Base-by-base conservation (phyloP, 768 basidiomycete species). In the Suillus variegatus region DNA sequence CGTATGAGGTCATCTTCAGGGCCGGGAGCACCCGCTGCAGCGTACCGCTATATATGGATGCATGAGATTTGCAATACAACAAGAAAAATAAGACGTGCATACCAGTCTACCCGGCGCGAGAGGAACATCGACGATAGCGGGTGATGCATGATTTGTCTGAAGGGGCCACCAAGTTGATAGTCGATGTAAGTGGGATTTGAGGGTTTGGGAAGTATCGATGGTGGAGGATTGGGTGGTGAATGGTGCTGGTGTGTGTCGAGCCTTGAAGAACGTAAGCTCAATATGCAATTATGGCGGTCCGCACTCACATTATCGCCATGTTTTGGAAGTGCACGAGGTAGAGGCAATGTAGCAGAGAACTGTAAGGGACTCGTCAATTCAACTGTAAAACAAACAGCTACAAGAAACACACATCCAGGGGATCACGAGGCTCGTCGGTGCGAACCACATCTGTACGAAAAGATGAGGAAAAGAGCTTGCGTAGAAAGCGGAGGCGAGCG, bases 381-480 rank as follows among this genome's bases (percentile, higher is more conserved):
- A n/a, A n/a, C 10, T n/a, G 4, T 0, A 5, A n/a, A 4, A n/a
- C 3, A 28, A 28, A 28, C 28, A 28, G 9, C 4, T 5, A n/a
- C 4, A n/a, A n/a, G 10, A n/a, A 47, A 12, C 46, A n/a, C n/a
- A 47, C 46, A 2, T 47, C 46, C 4, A 47, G 4, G n/a, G 20
- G 46, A 47, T 47, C 12, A n/a, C 46, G 10, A n/a, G 20, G 10
- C 20, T 47, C n/a, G 12, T 47, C 4, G 10, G 46, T 47, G 46
- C 4, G 9, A n/a, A 47, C 46, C 14, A 10, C 10, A 1, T n/a
- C n/a, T 9, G 1, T 6, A n/a, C 10, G n/a, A 47, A 10, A n/a
- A 46, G 46, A 46, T 8, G 44, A 44, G 7, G 43, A 20, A 46
- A 20, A 3, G 9, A 46, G 8, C 3, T 46, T 46, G 44, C 20